Evolutionary conservation across 345 rosid genomes (phyloP).

Genomic region (Trapa bicornis): DNA sequence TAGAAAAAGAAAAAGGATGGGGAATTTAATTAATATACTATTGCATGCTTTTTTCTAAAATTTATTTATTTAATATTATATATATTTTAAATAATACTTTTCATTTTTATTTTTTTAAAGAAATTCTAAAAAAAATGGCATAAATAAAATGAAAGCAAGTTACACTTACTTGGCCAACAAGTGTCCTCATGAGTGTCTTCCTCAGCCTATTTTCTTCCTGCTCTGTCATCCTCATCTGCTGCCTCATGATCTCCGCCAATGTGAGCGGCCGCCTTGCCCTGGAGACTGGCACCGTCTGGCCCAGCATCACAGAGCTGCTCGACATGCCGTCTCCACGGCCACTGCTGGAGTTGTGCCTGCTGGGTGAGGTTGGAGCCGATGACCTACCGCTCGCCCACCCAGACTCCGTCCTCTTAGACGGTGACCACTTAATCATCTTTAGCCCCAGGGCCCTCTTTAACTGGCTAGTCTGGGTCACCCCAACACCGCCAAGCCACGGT

Average conservation of each 20-base stretch:
- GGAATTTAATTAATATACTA: no score
- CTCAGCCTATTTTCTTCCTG: conserved; percentile 77
- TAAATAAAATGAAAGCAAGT: background rate
- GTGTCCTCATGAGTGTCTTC: conserved; percentile 86
- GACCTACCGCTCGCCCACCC: conserved; percentile 9
- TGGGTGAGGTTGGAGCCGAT: conserved; percentile 44
- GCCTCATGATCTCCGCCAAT: conserved; percentile 93
- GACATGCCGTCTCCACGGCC: conserved; percentile 1
- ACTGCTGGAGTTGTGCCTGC: conserved; percentile 6
- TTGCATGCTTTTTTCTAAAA: no score
- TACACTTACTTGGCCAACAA: conserved; percentile 86
- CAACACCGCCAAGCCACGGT: conserved; percentile 34
- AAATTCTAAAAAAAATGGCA: no score
- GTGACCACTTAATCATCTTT: conserved; percentile 67
- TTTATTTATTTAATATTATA: no score
- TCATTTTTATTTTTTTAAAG: no score
- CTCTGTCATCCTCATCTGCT: conserved; percentile 89
- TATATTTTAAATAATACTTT: no score
- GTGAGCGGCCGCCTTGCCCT: conserved; percentile 75
- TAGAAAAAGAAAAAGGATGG: background rate
- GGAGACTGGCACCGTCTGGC: conserved; percentile 19
- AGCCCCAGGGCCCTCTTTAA: conserved; percentile 71
- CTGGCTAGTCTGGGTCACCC: conserved; percentile 61
- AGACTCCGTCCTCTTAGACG: conserved; percentile 57
- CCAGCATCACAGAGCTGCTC: conserved; percentile 31